Percentiles rank a stretch among this genome's conserved stretches.
Conservation (phyloP, 352 stramenopile genomes). For the Pythium phragmiticola region DNA sequence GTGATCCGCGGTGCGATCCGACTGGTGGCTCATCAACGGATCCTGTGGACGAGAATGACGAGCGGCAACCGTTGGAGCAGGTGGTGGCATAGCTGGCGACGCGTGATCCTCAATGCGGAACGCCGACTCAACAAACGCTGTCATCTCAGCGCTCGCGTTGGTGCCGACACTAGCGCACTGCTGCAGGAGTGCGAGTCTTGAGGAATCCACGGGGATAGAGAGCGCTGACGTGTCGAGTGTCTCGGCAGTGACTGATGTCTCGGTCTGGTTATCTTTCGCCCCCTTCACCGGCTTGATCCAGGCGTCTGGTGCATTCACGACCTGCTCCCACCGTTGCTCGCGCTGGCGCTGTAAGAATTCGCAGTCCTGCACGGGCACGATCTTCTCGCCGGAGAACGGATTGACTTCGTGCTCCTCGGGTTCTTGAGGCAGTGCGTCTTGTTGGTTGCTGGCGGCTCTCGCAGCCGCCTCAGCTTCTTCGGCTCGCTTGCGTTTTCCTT, state of each 20-base stretch:
- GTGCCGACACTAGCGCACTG: constrained; percentile 69
- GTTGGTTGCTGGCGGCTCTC: constrained; percentile 21
- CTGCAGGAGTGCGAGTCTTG: constrained; percentile 57
- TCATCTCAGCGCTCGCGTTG: constrained; percentile 29
- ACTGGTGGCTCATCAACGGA: too few relatives aligned
- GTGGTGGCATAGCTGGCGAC: neutral
- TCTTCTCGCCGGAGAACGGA: constrained; percentile 70
- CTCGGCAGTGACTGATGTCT: neutral
- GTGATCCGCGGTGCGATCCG: neutral
- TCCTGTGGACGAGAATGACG: too few relatives aligned
- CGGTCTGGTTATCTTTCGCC: constrained; percentile 28
- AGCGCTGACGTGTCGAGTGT: constrained; percentile 2
- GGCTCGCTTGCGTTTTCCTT: constrained; percentile 56
- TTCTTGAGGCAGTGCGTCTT: constrained; percentile 3
- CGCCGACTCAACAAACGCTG: constrained; percentile 49
- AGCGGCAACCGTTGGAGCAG: neutral
- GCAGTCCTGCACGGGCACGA: constrained; percentile 61
- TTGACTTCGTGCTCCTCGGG: constrained; percentile 41
- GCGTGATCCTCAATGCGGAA: constrained; percentile 29
- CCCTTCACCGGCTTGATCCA: neutral
- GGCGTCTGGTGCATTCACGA: constrained; percentile 45
- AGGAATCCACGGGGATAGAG: constrained; percentile 49
- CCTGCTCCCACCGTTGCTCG: constrained; percentile 60
- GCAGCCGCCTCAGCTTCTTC: constrained; percentile 33
- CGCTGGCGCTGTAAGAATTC: constrained; percentile 58